Conservation (phyloP, 441 rosid species). For the Euphorbia schlechtendalii region DNA sequence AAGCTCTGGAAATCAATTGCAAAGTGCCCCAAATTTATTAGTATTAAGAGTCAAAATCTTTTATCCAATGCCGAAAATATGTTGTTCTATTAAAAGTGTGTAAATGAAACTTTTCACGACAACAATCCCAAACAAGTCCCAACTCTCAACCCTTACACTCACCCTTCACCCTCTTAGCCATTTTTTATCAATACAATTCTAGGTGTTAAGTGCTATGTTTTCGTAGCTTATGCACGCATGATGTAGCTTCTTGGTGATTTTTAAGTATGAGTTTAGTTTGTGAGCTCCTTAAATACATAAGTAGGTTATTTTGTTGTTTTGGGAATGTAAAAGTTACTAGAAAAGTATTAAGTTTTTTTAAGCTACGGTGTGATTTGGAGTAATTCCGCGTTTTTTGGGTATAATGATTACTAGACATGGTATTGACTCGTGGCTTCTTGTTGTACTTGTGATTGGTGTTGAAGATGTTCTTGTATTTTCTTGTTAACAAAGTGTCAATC, state of each 20-base stretch:
- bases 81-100: too few relatives aligned
- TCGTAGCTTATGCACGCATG: not conserved
- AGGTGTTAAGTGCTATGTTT: not conserved
- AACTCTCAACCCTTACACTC: too few relatives aligned
- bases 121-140: too few relatives aligned
- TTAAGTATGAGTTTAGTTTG: not conserved
- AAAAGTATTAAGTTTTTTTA: too few relatives aligned
- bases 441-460: not conserved
- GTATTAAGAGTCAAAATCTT: too few relatives aligned
- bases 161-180: too few relatives aligned
- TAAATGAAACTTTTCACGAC: too few relatives aligned
- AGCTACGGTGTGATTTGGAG: not conserved
- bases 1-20: too few relatives aligned
- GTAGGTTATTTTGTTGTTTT: not conserved
- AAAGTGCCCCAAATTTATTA: too few relatives aligned
- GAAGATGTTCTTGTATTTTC: not conserved
- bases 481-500: too few relatives aligned
- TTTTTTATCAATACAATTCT: too few relatives aligned
- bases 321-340: not conserved
- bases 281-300: not conserved
- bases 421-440: not conserved
- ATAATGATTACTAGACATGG: not conserved
- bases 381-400: not conserved
- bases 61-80: too few relatives aligned
- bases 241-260: not conserved